Evolutionary conservation across 257 asterid species (phyloP), one percentile per base, ranked within the genome.

Genomic region (Hygrophila difformis): DNA sequence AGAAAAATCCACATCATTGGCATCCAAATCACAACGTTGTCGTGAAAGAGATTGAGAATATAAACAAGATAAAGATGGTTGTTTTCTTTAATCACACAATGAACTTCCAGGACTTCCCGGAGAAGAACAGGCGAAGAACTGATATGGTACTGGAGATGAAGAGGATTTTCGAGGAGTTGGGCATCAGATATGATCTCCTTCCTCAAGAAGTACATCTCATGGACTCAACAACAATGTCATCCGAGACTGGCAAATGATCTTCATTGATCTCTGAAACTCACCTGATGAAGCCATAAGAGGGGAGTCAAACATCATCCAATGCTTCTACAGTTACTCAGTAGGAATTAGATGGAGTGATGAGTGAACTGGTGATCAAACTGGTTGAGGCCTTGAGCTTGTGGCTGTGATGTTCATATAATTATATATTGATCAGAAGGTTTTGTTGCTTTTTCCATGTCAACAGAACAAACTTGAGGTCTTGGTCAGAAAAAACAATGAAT

Each of bases 51-150:
- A 83, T 87, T 2, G 94, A 87, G 56, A 72, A 80, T 10, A 72
- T 80, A 71, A 84, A 87, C 83, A 83, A 87, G 78, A 70, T 87
- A 20, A 83, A 80, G 69, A 83, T 87, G 88, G 85, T 57, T 33
- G 43, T 87, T 40, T 71, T 18, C 29, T 73, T 83, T 69, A 83
- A 69, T 28, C 93, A 83, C 56, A 87, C 88, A 1, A 84, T 87
- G 83, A 84, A 87, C 73, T 87, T 83, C 51, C 97, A 87, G 56
- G 62, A 87, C 57, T 71, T 8, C 15, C 57, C 61, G 6, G 93
- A 84, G 75, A 84, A 52, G 75, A 76, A 19, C 73, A 60, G 63
- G 53, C 76, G 93, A 11, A 74, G 74, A 64, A 65, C 84, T 9
- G 82, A 64, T 38, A 65, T 87, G 33, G 80, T 84, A 51, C 71